A percentile compares a stretch with the other conserved stretches of the same genome.
Conservation (phyloP, 176 grass and related monocot species). For the Avena sativa region DNA sequence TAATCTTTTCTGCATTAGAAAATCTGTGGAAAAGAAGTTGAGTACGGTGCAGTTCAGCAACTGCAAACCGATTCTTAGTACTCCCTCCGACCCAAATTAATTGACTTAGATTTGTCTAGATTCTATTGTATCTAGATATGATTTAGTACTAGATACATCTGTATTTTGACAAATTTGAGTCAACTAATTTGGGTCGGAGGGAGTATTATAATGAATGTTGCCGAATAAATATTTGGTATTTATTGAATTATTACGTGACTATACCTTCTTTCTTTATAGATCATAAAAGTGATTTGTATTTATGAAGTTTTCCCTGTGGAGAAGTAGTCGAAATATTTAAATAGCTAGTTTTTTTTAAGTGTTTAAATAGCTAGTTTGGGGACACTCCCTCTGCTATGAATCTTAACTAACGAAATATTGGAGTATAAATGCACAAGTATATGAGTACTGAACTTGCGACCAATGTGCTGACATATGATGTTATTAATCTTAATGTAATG, state of each 20-base stretch:
- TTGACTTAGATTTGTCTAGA: too few species aligned
- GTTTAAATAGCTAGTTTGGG: not conserved
- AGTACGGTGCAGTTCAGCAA: not conserved
- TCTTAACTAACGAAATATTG: not conserved
- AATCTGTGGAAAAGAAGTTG: not conserved
- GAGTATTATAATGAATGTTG: not conserved
- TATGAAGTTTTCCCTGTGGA: not conserved
- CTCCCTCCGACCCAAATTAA: too few species aligned
- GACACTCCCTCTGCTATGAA: not conserved
- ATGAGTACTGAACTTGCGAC: not conserved
- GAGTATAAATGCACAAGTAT: conserved; percentile 29
- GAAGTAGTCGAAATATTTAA: not conserved
- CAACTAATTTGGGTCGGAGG: too few species aligned
- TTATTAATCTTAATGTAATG: not conserved
- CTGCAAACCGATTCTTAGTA: not conserved
- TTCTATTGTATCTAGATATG: too few species aligned
- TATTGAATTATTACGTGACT: not conserved
- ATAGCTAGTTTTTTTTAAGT: not conserved
- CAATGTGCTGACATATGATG: not conserved
- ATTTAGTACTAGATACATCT: too few species aligned
- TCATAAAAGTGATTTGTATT: conserved; percentile 7
- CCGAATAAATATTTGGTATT: not conserved
- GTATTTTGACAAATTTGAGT: too few species aligned
- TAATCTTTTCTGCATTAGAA: not conserved
- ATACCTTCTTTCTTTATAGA: not conserved